These are phyloP conservation scores for Podosphaera xanthii DNA, from an alignment of 2,329 filamentous ascomycete genomes.

Conservation along the genomic window DNA sequence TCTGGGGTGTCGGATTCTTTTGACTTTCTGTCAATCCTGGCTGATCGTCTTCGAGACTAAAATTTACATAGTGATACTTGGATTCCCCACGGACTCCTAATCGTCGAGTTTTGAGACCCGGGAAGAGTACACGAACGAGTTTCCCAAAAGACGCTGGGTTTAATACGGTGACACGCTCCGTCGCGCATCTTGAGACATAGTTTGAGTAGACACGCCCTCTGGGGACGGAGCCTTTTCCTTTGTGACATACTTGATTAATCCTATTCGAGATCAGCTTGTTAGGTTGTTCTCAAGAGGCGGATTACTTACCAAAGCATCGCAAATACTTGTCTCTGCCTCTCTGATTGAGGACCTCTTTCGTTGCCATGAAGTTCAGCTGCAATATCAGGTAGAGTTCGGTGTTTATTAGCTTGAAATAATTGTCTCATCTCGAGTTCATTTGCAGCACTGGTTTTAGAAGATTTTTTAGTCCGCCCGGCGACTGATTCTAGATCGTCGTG, in stretches of 20 bases:
- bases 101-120: slow-evolving; percentile 76
- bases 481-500: slow-evolving; percentile 33
- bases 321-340: slow-evolving; percentile 67
- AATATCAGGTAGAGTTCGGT: slow-evolving; percentile 45
- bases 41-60: slow-evolving; percentile 32
- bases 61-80: slow-evolving; percentile 85
- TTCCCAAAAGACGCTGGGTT: slow-evolving; percentile 98
- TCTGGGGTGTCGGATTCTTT: slow-evolving; percentile 23
- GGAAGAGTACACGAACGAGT: slow-evolving; percentile 85
- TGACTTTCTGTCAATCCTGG: slow-evolving; percentile 18
- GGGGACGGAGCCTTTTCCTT: slow-evolving; percentile 67
- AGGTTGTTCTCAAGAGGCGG: not conserved
- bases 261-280: slow-evolving; percentile 20
- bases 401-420: slow-evolving; percentile 45
- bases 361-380: slow-evolving; percentile 56
- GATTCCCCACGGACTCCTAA: slow-evolving; percentile 89
- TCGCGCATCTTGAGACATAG: slow-evolving; percentile 82
- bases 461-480: slow-evolving; percentile 28
- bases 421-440: slow-evolving; percentile 65
- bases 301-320: slow-evolving; percentile 61
- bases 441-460: slow-evolving; percentile 47
- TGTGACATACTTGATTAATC: slow-evolving; percentile 50
- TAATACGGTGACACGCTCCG: slow-evolving; percentile 77
- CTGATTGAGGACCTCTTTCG: slow-evolving; percentile 58
- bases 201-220: slow-evolving; percentile 85